These are phyloP conservation scores for Aspergillus kassunensis DNA, from an alignment of 495 filamentous ascomycete species.

Conservation along the genomic window DNA sequence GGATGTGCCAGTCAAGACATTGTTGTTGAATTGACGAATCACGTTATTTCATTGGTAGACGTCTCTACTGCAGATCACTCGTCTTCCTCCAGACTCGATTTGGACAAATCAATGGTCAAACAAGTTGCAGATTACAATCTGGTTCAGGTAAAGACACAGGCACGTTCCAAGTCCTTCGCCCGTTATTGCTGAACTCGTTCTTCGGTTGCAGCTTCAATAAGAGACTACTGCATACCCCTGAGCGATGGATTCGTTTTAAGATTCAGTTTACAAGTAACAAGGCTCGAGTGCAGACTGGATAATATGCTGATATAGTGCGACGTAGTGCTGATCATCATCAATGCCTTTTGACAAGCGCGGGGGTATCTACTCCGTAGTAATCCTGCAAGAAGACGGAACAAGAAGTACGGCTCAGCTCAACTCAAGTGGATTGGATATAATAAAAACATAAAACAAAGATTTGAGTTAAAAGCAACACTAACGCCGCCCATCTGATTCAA, in stretches of 20 bases:
- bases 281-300: not conserved
- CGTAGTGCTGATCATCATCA: constrained; percentile 1
- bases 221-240: not conserved
- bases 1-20: too few relatives aligned
- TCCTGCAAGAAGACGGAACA: not conserved
- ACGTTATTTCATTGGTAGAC: not conserved
- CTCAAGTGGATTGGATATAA: not conserved
- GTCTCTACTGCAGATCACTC: too few relatives aligned
- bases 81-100: too few relatives aligned
- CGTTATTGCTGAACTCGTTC: too few relatives aligned
- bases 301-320: too few relatives aligned
- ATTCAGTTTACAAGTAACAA: too few relatives aligned
- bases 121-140: too few relatives aligned
- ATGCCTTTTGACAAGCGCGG: not conserved
- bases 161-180: not conserved
- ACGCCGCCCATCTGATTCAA: constrained; percentile 2
- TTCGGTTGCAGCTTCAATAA: too few relatives aligned
- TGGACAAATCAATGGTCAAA: too few relatives aligned
- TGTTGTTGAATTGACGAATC: constrained; percentile 34
- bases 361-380: not conserved
- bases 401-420: not conserved
- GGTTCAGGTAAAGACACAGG: too few relatives aligned
- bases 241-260: not conserved
- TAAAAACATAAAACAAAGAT: constrained; percentile 3
- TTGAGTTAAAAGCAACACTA: constrained; percentile 3